Percentiles rank a stretch among this genome's conserved stretches.
These are phyloP conservation scores for Stachybotrys echinatus DNA, from an alignment of 2,329 filamentous ascomycete genomes.

Conservation along the genomic window DNA sequence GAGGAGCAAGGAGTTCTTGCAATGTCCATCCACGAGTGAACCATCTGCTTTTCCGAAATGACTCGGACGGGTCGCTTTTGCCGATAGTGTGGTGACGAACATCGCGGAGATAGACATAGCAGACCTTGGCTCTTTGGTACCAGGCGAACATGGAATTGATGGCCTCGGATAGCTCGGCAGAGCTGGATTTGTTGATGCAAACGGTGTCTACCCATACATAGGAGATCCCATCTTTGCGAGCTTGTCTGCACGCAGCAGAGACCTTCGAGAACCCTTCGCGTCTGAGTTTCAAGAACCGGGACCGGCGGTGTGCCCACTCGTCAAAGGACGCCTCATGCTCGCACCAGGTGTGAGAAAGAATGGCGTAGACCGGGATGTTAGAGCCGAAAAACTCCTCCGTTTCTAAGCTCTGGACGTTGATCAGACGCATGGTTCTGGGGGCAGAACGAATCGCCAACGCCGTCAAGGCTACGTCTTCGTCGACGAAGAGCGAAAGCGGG, in stretches of 20 bases:
- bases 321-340: neutral
- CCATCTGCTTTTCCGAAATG: neutral
- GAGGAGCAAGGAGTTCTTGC: neutral
- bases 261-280: neutral
- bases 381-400: neutral
- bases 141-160: slow-evolving; percentile 1
- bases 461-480: too few relatives aligned
- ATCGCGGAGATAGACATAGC: neutral
- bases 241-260: neutral
- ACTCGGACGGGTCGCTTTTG: neutral
- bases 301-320: neutral
- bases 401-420: neutral
- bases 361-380: neutral
- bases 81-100: neutral
- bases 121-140: neutral
- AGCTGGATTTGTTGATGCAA: neutral
- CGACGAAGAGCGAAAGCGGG: too few relatives aligned
- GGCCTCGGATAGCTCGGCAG: neutral
- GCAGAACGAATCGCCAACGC: too few relatives aligned
- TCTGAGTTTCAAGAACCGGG: neutral
- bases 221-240: neutral
- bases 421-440: neutral
- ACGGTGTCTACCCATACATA: neutral
- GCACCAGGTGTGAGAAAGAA: neutral
- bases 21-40: slow-evolving; percentile 1